Base-by-base conservation (phyloP, 805 yeast species). In the Ogataea corticis region DNA sequence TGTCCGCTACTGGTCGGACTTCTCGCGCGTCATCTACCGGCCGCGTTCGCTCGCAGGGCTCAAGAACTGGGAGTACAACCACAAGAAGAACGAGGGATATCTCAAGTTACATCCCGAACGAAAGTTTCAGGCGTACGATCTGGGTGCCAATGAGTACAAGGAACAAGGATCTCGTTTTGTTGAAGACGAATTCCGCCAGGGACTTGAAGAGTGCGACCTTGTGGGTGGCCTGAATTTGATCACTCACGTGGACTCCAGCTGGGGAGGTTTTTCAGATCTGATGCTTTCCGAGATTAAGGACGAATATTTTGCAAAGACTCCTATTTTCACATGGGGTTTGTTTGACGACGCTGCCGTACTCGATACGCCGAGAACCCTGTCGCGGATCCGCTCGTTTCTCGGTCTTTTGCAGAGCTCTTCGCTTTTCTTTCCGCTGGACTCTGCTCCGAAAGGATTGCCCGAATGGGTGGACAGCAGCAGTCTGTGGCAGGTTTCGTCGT, bases 1-100 rank as follows among this genome's bases (percentile, higher is more conserved):
- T 34, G 76, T 87, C 0, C 63, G 61, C 23, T 86, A 79, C 54
- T 92, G 97, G 97, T 75, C 94, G 0, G 96, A 88, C 57, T 87
- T 84, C 58, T 73, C 83, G 33, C 76, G 81, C 52, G 75, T 90
- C 41, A 75, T 86, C 3, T 80, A 80, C 57, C 76, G 77, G 42
- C 92, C 96, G 0, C 67, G 67, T 4, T 72, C 83, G 2, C 69
- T 85, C 38, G 68, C 79, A 31, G 70, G 72, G 6, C 59, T 90
- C 17, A 62, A 67, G 2, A 71, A 79, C 40, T 94, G 92, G 88
- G 76, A 77, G 21, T 72, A 72, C 44, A 75, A 77, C 42, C 72
- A 74, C 0, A 47, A 51, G 3, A 47, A 54, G 3, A 55, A 53
- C 11, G 2, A 53, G 17, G 66, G 67, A 0, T 40, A 36, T 28